These are phyloP conservation scores for Aspergillus brunneoviolaceus DNA, from an alignment of 2,329 filamentous ascomycete genomes.

Conservation along the genomic window DNA sequence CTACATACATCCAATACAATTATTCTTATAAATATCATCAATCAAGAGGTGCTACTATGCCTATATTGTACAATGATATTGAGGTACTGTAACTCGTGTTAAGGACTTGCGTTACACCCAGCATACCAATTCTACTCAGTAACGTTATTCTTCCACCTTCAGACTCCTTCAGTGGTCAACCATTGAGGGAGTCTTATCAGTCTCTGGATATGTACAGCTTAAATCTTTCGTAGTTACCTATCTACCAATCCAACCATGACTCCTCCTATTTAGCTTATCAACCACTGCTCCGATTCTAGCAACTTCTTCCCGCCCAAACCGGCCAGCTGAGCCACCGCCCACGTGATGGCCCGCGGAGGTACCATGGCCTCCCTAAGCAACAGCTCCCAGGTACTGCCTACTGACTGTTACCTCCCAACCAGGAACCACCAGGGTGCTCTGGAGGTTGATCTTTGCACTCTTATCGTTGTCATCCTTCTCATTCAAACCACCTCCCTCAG, in stretches of 20 bases:
- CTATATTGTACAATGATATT: too few relatives aligned
- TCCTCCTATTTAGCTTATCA: not conserved
- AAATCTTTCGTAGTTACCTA: not conserved
- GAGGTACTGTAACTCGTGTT: too few relatives aligned
- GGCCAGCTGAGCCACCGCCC: conserved; percentile 14
- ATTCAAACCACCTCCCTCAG: not conserved
- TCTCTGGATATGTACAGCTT: too few relatives aligned
- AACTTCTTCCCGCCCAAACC: conserved; percentile 9
- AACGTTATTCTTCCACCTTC: too few relatives aligned
- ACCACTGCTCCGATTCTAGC: conserved; percentile 13
- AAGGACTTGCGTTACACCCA: too few relatives aligned
- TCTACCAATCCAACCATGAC: not conserved
- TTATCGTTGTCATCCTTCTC: not conserved
- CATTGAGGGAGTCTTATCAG: too few relatives aligned
- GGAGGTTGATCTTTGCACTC: conserved; percentile 4
- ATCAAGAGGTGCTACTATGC: too few relatives aligned
- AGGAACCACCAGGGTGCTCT: conserved; percentile 9
- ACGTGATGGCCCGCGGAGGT: conserved; percentile 14
- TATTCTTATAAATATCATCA: rapidly evolving
- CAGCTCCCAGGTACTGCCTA: conserved; percentile 4
- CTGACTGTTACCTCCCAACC: not conserved
- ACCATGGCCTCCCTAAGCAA: conserved; percentile 7
- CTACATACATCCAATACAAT: too few relatives aligned
- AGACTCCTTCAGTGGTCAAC: too few relatives aligned
- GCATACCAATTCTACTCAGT: too few relatives aligned